Evolutionary conservation across 75 land plant species (phyloP), one percentile per base, ranked within the genome.

Genomic region (Cunninghamia lanceolata): DNA sequence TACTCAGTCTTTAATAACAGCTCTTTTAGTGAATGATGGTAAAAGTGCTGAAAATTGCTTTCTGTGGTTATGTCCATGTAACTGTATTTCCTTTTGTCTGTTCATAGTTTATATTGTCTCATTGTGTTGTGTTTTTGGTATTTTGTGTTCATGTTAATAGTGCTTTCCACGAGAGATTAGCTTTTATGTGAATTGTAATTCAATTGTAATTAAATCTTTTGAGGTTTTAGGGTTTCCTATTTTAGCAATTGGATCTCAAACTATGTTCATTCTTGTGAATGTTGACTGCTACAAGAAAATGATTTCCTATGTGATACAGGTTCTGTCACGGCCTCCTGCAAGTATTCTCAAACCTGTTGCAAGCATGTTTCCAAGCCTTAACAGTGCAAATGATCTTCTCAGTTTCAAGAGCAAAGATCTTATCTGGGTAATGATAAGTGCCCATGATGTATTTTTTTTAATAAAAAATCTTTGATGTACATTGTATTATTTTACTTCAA

Each of bases 261-360:
- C 78, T 85, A 47, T 32, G 70, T 35, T 83, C 14, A 17, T 83
- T 30, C 10, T 21, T 32, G 17, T 21, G 50, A 45, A 82, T 30
- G 16, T 45, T 39, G 53, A 32, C 56, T 34, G n/a, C 8, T 30
- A 19, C 10, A 83, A 83, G 38, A 11, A 53, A 83, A 50, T 25
- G 16, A 1, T 85, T 78, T 52, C 42, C 46, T 85, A 17, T 78
- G n/a, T 82, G 43, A 83, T 77, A 86, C 90, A 98, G 99, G 99
- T 95, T 73, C 81, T 92, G 25, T 94, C 99, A 38, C 88, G 99
- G 25, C 93, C 95, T 84, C 88, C 91, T 89, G 93, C 93, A 38
- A 94, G 93, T 87, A 89, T 95, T 79, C 86, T 98, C 68, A 96
- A 98, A 87, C 96, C 99, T 83, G 91, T 98, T 74, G 75, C 94